Evolutionary conservation across 345 rosid genomes (phyloP).

Genomic region (Hibiscus tridactylites): DNA sequence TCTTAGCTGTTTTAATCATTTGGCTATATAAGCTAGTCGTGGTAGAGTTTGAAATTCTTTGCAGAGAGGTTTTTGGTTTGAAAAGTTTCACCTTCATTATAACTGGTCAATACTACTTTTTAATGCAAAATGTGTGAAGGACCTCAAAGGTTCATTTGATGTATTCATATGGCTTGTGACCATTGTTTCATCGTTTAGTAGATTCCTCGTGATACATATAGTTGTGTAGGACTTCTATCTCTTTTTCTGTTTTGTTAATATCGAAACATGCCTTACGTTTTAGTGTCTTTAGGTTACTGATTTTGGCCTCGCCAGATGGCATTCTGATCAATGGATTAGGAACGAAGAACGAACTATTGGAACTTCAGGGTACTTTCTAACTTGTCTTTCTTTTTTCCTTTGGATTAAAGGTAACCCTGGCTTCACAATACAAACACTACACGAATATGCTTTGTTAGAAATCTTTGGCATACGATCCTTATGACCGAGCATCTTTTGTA

Average conservation of each 20-base stretch:
- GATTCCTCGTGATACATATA: not conserved
- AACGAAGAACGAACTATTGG: conserved; percentile 34
- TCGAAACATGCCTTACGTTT: not conserved
- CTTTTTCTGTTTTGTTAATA: not conserved
- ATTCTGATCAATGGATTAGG: conserved; percentile 33
- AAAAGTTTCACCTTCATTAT: not conserved
- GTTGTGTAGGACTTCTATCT: no score
- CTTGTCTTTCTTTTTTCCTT: not conserved
- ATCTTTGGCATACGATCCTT: not conserved
- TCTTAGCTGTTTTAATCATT: not conserved
- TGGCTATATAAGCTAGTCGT: not conserved
- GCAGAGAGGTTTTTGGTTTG: not conserved
- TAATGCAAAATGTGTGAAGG: not conserved
- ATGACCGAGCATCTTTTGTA: not conserved
- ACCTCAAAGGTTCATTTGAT: not conserved
- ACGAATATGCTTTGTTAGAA: not conserved
- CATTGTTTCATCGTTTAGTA: not conserved
- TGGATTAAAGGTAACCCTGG: not conserved
- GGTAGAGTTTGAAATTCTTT: not conserved
- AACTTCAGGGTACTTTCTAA: conserved; percentile 43
- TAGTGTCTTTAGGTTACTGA: conserved; percentile 44
- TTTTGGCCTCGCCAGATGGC: conserved; percentile 73
- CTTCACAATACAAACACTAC: not conserved
- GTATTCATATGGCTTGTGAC: not conserved
- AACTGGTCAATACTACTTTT: not conserved